Conservation (phyloP, 163 green algal species). For the Smithsoniella earleae region DNA sequence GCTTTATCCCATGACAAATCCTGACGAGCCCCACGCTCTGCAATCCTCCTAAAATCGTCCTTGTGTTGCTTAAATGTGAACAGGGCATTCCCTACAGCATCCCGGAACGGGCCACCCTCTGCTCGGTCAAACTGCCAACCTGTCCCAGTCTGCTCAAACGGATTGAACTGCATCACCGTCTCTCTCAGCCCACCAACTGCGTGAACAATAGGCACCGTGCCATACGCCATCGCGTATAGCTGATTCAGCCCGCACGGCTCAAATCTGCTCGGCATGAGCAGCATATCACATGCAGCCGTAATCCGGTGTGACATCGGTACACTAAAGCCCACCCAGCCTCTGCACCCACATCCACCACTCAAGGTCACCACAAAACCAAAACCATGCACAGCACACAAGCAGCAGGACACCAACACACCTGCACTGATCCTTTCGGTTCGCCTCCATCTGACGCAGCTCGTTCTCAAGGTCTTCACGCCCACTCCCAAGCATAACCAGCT, state of each 20-base stretch:
- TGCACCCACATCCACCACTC: too few species aligned
- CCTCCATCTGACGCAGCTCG: conserved; percentile 66
- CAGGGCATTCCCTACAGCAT: conserved; percentile 61
- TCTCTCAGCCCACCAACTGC: conserved; percentile 81
- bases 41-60: conserved; percentile 47
- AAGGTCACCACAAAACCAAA: conserved; percentile 26
- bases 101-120: conserved; percentile 57
- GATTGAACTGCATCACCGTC: conserved; percentile 80
- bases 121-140: conserved; percentile 81
- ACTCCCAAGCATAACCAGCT: conserved; percentile 88
- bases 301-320: conserved; percentile 86
- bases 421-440: conserved; percentile 16
- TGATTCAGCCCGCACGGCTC: conserved; percentile 61
- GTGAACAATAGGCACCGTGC: conserved; percentile 66
- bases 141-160: conserved; percentile 57
- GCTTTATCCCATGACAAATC: conserved; percentile 77
- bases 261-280: conserved; percentile 83
- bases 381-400: neutral
- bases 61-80: conserved; percentile 69
- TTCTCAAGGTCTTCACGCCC: conserved; percentile 80
- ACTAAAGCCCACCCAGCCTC: conserved; percentile 82
- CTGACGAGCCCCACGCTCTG: conserved; percentile 19
- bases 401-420: neutral
- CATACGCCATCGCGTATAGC: conserved; percentile 89
- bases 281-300: conserved; percentile 77